Base-by-base conservation (phyloP, 345 rosid species). In the Pistacia atlantica region DNA sequence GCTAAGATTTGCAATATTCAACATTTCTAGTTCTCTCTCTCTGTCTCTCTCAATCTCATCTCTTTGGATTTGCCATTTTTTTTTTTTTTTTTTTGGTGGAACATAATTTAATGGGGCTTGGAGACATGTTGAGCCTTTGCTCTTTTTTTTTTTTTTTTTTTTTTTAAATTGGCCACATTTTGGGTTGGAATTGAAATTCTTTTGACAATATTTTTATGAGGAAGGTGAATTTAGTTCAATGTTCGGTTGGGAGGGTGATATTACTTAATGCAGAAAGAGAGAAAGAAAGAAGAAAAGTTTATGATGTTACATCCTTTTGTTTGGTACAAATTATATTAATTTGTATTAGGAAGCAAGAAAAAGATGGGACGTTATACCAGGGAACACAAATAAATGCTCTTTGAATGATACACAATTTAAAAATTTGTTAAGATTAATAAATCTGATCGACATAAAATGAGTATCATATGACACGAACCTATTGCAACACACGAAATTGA, bases 81-180 rank as follows among this genome's bases (percentile, higher is more conserved):
- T 65, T 59, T 28, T 22, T 25, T 25, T 25, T 45, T 33, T n/a
- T 17, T 45, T 31, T 13, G 35, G 16, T 31, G 76, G 75, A 42
- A 69, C 85, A 81, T 67, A 54, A 5, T 62, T 71, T 74, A 48
- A 81, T 79, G 79, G 73, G 64, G 46, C 18, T 67, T 58, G 81
- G 81, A 67, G 71, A 81, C 83, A 75, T 79, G 83, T 67, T 77
- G 75, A 77, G 62, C 70, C 51, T 28, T 38, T 73, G 87, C 46
- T 42, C 5, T 1, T 1, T 42, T 42, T 76, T 42, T 1, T 7
- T 42, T 42, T 76, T 76, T 76, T 25, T 25, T 25, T 25, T 25
- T 25, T 25, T 22, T 22, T 22, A 0, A 25, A 25, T 25, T 52
- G 59, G 73, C 81, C 70, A 12, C 28, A 52, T 68, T 45, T 72